Base-by-base conservation (phyloP, 2,329 filamentous ascomycete species). In the Colletotrichum abscissum region DNA sequence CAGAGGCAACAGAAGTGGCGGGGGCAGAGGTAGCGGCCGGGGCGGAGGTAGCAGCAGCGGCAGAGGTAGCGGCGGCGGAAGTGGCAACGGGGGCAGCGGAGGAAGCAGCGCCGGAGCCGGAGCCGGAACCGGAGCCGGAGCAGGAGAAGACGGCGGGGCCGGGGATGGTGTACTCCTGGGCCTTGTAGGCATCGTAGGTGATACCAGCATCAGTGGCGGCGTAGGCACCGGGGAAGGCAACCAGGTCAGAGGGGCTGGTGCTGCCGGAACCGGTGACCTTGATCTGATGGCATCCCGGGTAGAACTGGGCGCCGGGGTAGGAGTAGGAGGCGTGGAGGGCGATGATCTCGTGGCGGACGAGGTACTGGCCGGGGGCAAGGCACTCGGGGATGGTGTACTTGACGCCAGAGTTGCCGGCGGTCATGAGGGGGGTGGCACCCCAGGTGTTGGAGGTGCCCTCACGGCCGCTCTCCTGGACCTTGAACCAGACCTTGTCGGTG, bases 261-360 rank as follows among this genome's bases (percentile, higher is more conserved):
- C 77, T 83, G 24, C 86, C 86, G 60, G 82, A 81, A 16, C 86
- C 85, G 1, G 83, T 85, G 35, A 89, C 84, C 76, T 87, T 81
- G 11, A 89, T 80, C 78, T 88, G 87, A 77, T 88, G 86, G 79
- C 87, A 89, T n/a, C 86, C 85, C 0, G 87, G 87, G 75, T 89
- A 89, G 78, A 88, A 85, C 76, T 88, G 87, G 1, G 85, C 86
- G 16, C 87, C 87, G 3, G 85, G 86, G 74, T 87, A 86, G n/a
- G 76, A 24, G 66, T 80, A 84, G 30, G 79, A 80, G 6, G 84
- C 73, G 77, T 88, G 86, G 63, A 89, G 82, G 3, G 86, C 87
- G 69, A 88, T 84, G 78, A 88, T 84, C 78, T 89, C 87, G 77
- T 88, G 87, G 52, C 87, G 85, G 24, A 88, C 86, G 73, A 89